These are phyloP conservation scores for Sideroxylon spinosum DNA, from an alignment of 179 eudicot genomes.

Conservation along the genomic window DNA sequence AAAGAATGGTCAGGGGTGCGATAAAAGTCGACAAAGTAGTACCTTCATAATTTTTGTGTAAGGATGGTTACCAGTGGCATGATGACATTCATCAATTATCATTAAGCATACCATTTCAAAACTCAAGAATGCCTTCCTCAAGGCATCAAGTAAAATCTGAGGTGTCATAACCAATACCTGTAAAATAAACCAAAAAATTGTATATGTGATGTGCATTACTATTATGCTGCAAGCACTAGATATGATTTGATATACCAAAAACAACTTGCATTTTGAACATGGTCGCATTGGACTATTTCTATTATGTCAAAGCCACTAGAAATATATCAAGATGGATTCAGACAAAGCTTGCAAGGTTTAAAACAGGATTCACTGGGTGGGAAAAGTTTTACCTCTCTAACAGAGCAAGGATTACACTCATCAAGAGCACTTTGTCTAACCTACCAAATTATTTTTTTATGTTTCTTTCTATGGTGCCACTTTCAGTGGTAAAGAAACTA, in stretches of 20 bases:
- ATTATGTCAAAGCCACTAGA: background rate
- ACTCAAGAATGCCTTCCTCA: slow-evolving; percentile 45
- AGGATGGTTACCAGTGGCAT: slow-evolving; percentile 53
- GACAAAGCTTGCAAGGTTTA: too few species aligned
- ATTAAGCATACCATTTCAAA: slow-evolving; percentile 39
- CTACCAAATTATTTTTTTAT: too few species aligned
- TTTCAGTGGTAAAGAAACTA: too few species aligned
- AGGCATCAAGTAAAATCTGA: slow-evolving; percentile 52
- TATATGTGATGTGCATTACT: background rate
- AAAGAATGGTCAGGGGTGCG: too few species aligned
- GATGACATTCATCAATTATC: slow-evolving; percentile 61
- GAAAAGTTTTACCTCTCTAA: too few species aligned
- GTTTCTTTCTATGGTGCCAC: too few species aligned
- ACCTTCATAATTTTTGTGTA: slow-evolving; percentile 59
- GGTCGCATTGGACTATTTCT: background rate
- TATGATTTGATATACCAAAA: slow-evolving; percentile 2
- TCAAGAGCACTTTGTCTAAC: too few species aligned
- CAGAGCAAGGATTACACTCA: too few species aligned
- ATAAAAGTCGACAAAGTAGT: background rate
- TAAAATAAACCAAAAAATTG: background rate
- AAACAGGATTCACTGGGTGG: too few species aligned
- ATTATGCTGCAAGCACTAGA: background rate
- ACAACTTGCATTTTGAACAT: background rate
- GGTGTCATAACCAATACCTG: slow-evolving; percentile 70
- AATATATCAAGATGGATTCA: background rate